These are phyloP conservation scores for Cutaneotrichosporon cavernicola DNA, from an alignment of 1,284 basidiomycete genomes.

Conservation along the genomic window DNA sequence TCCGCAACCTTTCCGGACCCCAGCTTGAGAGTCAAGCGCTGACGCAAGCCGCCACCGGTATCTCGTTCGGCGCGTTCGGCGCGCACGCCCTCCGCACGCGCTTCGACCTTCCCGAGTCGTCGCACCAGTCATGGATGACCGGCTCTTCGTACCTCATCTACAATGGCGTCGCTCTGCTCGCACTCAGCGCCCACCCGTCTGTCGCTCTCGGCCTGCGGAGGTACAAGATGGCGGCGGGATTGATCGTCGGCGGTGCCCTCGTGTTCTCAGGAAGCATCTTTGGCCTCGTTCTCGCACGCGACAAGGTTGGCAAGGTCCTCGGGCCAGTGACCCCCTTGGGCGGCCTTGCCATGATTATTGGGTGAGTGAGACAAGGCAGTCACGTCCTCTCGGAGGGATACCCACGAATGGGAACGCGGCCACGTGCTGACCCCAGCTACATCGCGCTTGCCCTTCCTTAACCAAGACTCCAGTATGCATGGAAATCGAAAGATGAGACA, in stretches of 20 bases:
- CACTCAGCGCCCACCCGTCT: conserved; percentile 68
- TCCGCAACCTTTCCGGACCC: not conserved
- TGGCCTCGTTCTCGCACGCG: conserved; percentile 61
- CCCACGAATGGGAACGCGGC: not conserved
- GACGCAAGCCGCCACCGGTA: conserved; percentile 47
- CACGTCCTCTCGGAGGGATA: not conserved
- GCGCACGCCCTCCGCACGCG: conserved; percentile 47
- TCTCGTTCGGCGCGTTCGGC: conserved; percentile 51
- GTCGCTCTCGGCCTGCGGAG: conserved; percentile 54
- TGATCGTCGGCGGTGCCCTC: conserved; percentile 63
- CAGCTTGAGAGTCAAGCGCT: not conserved
- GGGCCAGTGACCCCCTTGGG: conserved; percentile 76
- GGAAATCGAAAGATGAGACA: not conserved
- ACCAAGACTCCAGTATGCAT: not conserved
- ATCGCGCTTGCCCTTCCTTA: conserved; percentile 28
- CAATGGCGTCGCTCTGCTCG: conserved; percentile 72
- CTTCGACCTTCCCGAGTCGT: conserved; percentile 41
- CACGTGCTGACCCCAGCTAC: conserved; percentile 21
- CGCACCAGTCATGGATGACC: conserved; percentile 44
- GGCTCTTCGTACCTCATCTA: conserved; percentile 57
- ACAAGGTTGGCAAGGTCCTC: conserved; percentile 61
- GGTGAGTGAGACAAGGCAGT: conserved; percentile 57
- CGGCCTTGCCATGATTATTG: conserved; percentile 70
- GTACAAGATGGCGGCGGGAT: conserved; percentile 68
- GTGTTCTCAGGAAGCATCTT: conserved; percentile 74